Evolutionary conservation across 176 grass and related monocot genomes (phyloP).

Genomic region (Bothriochloa decipiens): DNA sequence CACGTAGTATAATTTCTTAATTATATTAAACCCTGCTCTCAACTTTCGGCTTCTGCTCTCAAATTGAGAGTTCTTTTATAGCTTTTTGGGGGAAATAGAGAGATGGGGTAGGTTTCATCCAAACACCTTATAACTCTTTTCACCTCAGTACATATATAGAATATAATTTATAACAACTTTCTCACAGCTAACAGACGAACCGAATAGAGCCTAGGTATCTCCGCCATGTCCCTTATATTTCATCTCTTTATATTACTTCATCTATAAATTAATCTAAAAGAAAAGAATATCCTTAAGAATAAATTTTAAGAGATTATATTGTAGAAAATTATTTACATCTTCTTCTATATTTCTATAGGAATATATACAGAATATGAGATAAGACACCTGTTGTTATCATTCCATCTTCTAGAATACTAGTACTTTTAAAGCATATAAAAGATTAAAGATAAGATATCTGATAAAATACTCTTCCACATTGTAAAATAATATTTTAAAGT

Average conservation of each 20-base stretch:
- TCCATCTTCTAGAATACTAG: background rate
- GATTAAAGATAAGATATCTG: background rate
- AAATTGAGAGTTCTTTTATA: background rate
- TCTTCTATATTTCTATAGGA: too few species aligned
- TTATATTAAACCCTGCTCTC: background rate
- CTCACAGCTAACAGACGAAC: too few species aligned
- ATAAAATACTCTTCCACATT: background rate
- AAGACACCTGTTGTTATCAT: too few species aligned
- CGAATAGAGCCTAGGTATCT: background rate
- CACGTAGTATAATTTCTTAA: background rate
- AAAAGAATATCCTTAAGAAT: background rate
- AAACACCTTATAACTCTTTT: too few species aligned
- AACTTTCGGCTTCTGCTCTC: background rate
- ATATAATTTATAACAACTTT: too few species aligned
- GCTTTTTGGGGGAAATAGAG: too few species aligned
- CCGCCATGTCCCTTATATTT: background rate
- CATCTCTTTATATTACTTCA: background rate
- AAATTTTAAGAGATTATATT: background rate
- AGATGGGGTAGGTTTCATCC: too few species aligned
- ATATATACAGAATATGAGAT: too few species aligned
- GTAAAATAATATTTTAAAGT: background rate
- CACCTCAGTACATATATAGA: too few species aligned
- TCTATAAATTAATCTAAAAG: background rate
- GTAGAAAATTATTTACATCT: background rate
- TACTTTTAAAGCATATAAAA: background rate